Conservation (phyloP, 768 basidiomycete genomes). For the Hypsizygus marmoreus region DNA sequence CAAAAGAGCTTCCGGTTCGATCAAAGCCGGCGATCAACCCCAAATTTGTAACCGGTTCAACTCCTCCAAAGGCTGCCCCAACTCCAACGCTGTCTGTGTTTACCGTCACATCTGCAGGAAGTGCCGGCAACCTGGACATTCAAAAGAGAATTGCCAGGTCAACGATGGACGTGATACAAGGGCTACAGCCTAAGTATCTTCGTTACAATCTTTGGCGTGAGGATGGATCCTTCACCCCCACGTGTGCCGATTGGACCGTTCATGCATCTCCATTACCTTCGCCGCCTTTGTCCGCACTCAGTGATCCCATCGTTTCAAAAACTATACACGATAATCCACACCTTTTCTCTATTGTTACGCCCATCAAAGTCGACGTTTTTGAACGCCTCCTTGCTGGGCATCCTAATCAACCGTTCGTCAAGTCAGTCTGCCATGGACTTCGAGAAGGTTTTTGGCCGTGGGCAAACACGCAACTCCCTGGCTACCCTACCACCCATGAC, state of each 20-base stretch:
- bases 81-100: constrained; percentile 5
- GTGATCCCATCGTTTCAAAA: constrained; percentile 12
- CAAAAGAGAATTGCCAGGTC: constrained; percentile 3
- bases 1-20: not conserved
- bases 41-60: constrained; percentile 26
- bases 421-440: constrained; percentile 28
- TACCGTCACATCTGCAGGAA: constrained; percentile 25
- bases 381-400: constrained; percentile 25
- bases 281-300: constrained; percentile 12
- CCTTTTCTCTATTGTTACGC: constrained; percentile 37
- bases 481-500: constrained; percentile 23
- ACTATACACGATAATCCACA: constrained; percentile 26
- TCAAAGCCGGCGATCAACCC: not conserved
- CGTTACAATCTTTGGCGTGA: constrained; percentile 5
- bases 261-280: constrained; percentile 12
- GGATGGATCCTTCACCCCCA: not conserved
- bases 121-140: constrained; percentile 9
- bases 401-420: constrained; percentile 43
- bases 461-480: constrained; percentile 21
- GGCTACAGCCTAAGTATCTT: constrained; percentile 3
- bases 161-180: not conserved
- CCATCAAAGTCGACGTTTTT: constrained; percentile 18
- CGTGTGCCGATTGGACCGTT: constrained; percentile 20
- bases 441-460: constrained; percentile 46
- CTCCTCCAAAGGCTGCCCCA: constrained; percentile 11